Percentiles rank a stretch among this genome's conserved stretches.
phyloP scores from a whole-genome alignment of 2,329 filamentous ascomycete species.

The Apiospora pterosperma region DNA sequence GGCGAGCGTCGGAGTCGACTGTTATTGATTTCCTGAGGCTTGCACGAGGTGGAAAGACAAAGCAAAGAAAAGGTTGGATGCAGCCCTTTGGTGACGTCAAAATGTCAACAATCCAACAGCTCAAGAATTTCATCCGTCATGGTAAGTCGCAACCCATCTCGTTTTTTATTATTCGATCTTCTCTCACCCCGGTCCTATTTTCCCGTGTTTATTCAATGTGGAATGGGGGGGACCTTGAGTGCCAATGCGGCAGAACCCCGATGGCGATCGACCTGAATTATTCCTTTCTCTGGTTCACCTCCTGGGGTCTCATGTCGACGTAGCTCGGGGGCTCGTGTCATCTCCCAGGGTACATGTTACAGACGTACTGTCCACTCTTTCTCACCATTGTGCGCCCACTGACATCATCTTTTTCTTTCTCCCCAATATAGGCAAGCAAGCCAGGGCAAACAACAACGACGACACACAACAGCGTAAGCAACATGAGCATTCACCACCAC shows the following conservation, averaged over 20 bases:
- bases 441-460: constrained; percentile 61
- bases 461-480: constrained; percentile 37
- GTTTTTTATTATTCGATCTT: constrained; percentile 7
- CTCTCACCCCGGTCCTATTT: constrained; percentile 5
- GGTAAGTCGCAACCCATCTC: constrained; percentile 42
- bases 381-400: constrained; percentile 20
- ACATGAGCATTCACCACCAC: constrained; percentile 46
- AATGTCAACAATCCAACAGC: constrained; percentile 80
- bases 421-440: constrained; percentile 71
- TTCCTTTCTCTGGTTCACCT: constrained; percentile 2
- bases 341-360: background rate
- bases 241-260: constrained; percentile 1
- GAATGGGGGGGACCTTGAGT: background rate
- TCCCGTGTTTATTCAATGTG: background rate
- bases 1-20: background rate
- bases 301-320: constrained; percentile 1
- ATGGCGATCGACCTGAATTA: background rate
- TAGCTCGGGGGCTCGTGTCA: constrained; percentile 1
- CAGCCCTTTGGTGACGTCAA: constrained; percentile 18
- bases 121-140: constrained; percentile 98
- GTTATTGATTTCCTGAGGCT: background rate
- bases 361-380: background rate
- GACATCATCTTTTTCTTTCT: constrained; percentile 23
- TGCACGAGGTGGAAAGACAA: constrained; percentile 1
- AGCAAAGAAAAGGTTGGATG: constrained; percentile 6